Conservation (phyloP, 768 basidiomycete genomes). For the Pulveroboletus sp. region DNA sequence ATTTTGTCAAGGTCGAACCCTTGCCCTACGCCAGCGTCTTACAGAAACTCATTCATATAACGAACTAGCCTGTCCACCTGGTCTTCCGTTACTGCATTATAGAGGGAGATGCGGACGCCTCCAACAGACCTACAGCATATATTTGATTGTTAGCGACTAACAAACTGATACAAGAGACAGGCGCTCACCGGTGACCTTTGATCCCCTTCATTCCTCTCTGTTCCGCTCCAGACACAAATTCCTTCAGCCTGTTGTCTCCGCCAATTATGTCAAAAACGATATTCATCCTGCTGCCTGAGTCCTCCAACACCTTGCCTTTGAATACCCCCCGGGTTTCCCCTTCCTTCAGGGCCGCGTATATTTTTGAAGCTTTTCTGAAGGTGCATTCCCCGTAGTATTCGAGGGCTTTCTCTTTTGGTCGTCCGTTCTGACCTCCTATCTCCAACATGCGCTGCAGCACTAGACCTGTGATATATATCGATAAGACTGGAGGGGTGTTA, state of each 20-base stretch:
- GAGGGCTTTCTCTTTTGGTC: conserved; percentile 53
- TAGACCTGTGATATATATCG: conserved; percentile 86
- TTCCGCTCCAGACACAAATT: conserved; percentile 81
- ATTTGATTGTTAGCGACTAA: neutral
- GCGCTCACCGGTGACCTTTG: conserved; percentile 85
- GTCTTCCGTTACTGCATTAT: conserved; percentile 83
- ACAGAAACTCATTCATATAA: conserved; percentile 56
- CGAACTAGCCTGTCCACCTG: conserved; percentile 57
- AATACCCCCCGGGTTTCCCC: conserved; percentile 72
- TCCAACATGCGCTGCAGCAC: conserved; percentile 69
- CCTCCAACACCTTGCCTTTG: conserved; percentile 64
- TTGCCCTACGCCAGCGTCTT: neutral
- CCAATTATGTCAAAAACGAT: conserved; percentile 77
- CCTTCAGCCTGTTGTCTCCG: conserved; percentile 66
- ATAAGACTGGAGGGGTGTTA: conserved; percentile 90
- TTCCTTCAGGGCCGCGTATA: conserved; percentile 70
- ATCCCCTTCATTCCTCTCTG: conserved; percentile 75
- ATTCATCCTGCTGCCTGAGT: conserved; percentile 93
- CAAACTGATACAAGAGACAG: neutral
- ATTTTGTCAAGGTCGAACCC: neutral
- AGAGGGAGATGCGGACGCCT: conserved; percentile 79
- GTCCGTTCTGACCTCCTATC: conserved; percentile 17
- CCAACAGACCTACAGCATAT: conserved; percentile 47
- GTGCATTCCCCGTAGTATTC: conserved; percentile 63
- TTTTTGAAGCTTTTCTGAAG: conserved; percentile 64